Base-by-base conservation (phyloP, 2,329 filamentous ascomycete genomes). In the Clonostachys rhizophaga region DNA sequence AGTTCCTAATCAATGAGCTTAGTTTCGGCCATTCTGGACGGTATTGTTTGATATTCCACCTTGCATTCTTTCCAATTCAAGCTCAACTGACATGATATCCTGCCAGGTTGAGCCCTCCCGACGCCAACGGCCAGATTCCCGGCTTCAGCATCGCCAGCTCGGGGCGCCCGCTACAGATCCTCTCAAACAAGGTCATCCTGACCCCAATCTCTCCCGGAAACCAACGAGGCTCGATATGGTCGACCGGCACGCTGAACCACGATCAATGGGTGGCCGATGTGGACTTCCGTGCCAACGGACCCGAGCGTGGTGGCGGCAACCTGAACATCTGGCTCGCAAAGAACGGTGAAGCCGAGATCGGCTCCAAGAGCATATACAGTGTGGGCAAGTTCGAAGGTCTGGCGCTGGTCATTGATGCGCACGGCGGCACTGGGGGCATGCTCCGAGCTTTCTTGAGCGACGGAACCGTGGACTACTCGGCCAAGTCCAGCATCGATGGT, bases 361-460 rank as follows among this genome's bases (percentile, higher is more conserved):
- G 83, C 47, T 78, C 84, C 20, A 79, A 81, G 53, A 95, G 89
- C 66, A 82, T 96, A 55, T 96, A 96, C 69, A 94, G 87, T 1
- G 86, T 86, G 10, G 82, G 82, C 46, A 82, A 81, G 56, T 99
- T 96, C 58, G 92, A 97, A 58, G 94, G 94, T n/a, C 72, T 99
- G 55, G 91, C 83, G 34, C 71, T 99, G 48, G 86, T 95, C 20
- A 68, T 99, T 46, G 92, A 97, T 68, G 84, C 87, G 52, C 87
- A 94, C 60, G 86, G 88, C 47, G 86, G 89, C 41, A 68, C 70
- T 3, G 84, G 83, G 45, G 94, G 94, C 55, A 91, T 86, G 68
- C 76, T 99, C 53, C 81, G 94, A 49, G 94, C 88, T 16, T 99
- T 97, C 72, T 72, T 99, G 54, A 99, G 97, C 69, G 94, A 97